Base-by-base conservation (phyloP, 352 stramenopile genomes). In the Phytopythium helicoides region DNA sequence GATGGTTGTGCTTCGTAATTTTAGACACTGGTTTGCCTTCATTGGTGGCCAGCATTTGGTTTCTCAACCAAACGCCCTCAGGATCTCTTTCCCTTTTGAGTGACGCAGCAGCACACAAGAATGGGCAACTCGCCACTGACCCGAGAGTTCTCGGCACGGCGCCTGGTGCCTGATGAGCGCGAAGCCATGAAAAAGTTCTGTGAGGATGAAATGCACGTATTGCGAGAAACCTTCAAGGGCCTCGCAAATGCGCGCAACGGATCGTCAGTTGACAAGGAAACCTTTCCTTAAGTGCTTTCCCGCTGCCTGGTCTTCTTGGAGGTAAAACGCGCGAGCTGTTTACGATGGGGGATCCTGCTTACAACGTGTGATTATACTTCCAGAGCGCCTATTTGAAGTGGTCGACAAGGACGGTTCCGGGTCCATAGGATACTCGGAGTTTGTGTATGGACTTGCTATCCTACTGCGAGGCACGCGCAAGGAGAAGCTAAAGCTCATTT, bases 251-350 rank as follows among this genome's bases (percentile, higher is more conserved):
- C 54, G 25, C 81, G 76, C 68, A 84, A 83, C 52, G 80, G 81
- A 19, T 62, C 65, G 15, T 71, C 73, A 2, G 80, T 98, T 12
- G 90, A 97, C 64, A 97, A 97, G 45, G 86, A 96, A 36, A 97
- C n/a, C 88, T 0, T 98, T 98, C 63, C 81, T 97, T 60, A 97
- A 96, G 66, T 96, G 91, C n/a, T 49, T 97, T 97, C 47, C 86
- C 88, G 0, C 76, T 97, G 57, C 88, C 87, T 19, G 91, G 92
- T 8, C 62, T 98, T 0, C 71, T 97, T 14, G 89, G 91, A 12
- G 79, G 80, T 90, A n/a, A n/a, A n/a, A n/a, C n/a, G n/a, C n/a
- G n/a, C n/a, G 52, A 11, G 42, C 11, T 11, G 4, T 60, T 31
- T 40, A 5, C 14, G 6, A 35, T 8, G 11, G 41, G n/a, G n/a